Percentiles rank a stretch among this genome's conserved stretches.
phyloP scores from a whole-genome alignment of 352 stramenopile species.

The Phytopythium litorale region DNA sequence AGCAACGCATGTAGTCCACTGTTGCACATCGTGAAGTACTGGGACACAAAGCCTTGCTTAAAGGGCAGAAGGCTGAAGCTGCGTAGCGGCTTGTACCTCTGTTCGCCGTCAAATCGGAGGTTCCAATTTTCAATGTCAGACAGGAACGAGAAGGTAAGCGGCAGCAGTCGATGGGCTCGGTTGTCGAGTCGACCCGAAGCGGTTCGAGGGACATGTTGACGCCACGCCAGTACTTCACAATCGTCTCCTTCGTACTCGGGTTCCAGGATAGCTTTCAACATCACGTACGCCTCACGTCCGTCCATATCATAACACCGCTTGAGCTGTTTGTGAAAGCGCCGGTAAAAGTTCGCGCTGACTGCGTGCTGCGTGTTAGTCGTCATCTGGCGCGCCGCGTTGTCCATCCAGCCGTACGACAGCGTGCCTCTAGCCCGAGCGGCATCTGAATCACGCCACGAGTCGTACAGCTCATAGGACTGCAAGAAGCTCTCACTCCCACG shows the following conservation, averaged over 20 bases:
- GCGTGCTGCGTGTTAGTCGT: not conserved
- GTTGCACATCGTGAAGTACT: constrained; percentile 13
- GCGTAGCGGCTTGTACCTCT: not conserved
- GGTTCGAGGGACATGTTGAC: not conserved
- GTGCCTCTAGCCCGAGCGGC: too few relatives aligned
- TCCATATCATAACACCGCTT: constrained; percentile 6
- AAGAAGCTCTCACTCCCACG: too few relatives aligned
- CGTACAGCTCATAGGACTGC: too few relatives aligned
- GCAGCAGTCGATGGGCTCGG: not conserved
- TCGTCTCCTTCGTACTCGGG: constrained; percentile 1
- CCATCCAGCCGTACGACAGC: not conserved
- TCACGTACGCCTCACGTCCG: constrained; percentile 1
- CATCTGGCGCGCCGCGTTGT: constrained; percentile 4
- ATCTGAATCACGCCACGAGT: not conserved
- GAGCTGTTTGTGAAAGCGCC: constrained; percentile 4
- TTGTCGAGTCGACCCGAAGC: not conserved
- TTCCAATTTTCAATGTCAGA: not conserved
- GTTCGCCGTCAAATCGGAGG: not conserved
- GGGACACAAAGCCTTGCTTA: constrained; percentile 11
- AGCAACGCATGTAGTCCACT: constrained; percentile 1
- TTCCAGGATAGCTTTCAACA: not conserved
- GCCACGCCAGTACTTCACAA: not conserved
- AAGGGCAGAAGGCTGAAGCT: constrained; percentile 10
- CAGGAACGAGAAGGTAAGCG: not conserved
- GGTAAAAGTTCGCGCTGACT: constrained; percentile 7